Base-by-base conservation (phyloP, 768 basidiomycete species). In the Lactarius indigo region DNA sequence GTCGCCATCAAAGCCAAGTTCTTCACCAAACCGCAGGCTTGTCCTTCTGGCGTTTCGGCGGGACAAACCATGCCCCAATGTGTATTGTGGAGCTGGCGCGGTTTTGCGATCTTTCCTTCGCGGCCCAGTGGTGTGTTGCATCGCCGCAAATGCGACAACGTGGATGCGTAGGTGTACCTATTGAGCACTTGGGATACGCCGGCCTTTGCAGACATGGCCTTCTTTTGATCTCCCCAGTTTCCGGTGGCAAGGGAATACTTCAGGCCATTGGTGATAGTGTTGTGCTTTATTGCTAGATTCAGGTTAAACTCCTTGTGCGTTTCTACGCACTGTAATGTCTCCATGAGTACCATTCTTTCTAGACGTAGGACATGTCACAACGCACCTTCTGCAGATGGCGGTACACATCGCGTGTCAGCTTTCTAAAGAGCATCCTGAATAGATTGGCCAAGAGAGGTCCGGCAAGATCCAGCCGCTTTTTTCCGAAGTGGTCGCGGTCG, bases 21-120 rank as follows among this genome's bases (percentile, higher is more conserved):
- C 81, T 99, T 98, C 78, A 98, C 97, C 54, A 98, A 85, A 78
- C 97, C 97, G 78, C 97, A 99, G 68, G 97, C 97, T 76, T 98
- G 97, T 56, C 97, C 97, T 87, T 99, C 97, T 1, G 97, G 97
- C 4, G 97, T 99, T 77, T 99, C 97, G 44, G 97, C 97, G 52
- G 97, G 97, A 75, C 97, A 99, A 23, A 99, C 97, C 97, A 99
- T 98, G 42, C 97, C 97, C 97, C 97, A 99, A 73, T 99, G 97
- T 1, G 97, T 98, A 74, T 99, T 99, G 77, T 99, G 97, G 63
- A 99, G 81, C 73, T 99, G 97, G 72, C 97, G 97, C 64, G 97
- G 97, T 76, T 98, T 98, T 56, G 97, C 97, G 66, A 98, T 98
- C 80, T 99, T 99, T 64, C 96, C 96, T 76, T 98, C 97, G 66